Evolutionary conservation across 768 basidiomycete genomes (phyloP).

Genomic region (Tremella mesenterica): DNA sequence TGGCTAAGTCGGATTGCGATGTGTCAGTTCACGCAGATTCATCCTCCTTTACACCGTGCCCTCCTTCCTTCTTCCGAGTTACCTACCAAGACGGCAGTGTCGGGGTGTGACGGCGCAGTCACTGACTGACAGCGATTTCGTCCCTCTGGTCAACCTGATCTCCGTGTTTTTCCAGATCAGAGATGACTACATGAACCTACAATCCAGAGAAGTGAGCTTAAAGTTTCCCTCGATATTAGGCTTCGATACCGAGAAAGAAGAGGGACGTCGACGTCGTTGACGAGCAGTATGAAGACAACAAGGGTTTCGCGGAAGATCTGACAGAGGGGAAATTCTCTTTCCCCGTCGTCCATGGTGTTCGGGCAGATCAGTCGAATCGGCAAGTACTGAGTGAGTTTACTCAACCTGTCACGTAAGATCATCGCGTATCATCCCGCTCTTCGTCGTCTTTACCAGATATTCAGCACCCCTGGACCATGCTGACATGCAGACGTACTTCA

Average conservation of each 20-base stretch:
- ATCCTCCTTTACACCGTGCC: no score
- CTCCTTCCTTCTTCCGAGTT: no score
- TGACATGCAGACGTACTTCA: slow-evolving; percentile 66
- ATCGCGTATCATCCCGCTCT: not conserved
- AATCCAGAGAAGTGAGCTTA: slow-evolving; percentile 63
- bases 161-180: slow-evolving; percentile 93
- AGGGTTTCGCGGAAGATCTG: slow-evolving; percentile 78
- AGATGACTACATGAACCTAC: slow-evolving; percentile 95
- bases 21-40: slow-evolving; percentile 39
- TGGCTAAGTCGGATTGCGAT: slow-evolving; percentile 54
- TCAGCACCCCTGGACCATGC: not conserved
- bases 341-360: slow-evolving; percentile 82
- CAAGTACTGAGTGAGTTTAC: slow-evolving; percentile 74
- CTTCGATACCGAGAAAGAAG: not conserved
- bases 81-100: no score
- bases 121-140: slow-evolving; percentile 58
- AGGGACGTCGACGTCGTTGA: slow-evolving; percentile 13
- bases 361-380: slow-evolving; percentile 64
- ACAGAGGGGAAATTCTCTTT: slow-evolving; percentile 98
- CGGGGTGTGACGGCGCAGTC: no score
- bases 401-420: not conserved
- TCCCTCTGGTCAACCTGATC: slow-evolving; percentile 85
- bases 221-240: not conserved
- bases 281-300: slow-evolving; percentile 63
- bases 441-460: not conserved